phyloP scores from a whole-genome alignment of 805 yeast species.

The Vanderwaltozyma tropicalis region DNA sequence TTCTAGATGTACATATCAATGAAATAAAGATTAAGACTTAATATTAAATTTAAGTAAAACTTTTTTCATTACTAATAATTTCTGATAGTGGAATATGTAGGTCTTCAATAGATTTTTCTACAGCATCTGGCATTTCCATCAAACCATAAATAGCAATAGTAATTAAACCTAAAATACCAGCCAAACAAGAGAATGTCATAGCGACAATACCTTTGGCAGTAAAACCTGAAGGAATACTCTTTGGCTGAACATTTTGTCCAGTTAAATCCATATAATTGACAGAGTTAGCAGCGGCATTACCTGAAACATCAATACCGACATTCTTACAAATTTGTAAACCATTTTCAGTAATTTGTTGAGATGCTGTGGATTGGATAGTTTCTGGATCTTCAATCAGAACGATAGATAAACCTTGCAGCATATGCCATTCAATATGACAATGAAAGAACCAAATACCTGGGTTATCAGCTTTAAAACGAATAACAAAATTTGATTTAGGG shows the following conservation, averaged over 20 bases:
- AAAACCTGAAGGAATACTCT: slow-evolving; percentile 73
- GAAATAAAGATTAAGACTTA: too few relatives aligned
- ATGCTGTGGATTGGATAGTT: slow-evolving; percentile 35
- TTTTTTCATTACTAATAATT: background rate
- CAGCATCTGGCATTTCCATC: slow-evolving; percentile 66
- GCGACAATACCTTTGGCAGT: slow-evolving; percentile 94
- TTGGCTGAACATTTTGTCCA: slow-evolving; percentile 64
- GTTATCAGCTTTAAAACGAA: slow-evolving; percentile 70
- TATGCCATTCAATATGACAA: slow-evolving; percentile 82
- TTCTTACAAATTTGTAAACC: slow-evolving; percentile 51
- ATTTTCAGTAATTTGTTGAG: slow-evolving; percentile 52
- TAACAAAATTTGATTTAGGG: slow-evolving; percentile 56
- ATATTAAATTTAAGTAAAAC: too few relatives aligned
- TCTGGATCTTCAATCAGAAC: slow-evolving; percentile 63
- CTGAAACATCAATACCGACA: slow-evolving; percentile 42
- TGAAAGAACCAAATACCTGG: slow-evolving; percentile 96
- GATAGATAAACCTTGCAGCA: slow-evolving; percentile 71
- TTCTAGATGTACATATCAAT: too few relatives aligned
- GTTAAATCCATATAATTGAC: slow-evolving; percentile 52
- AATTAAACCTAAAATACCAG: slow-evolving; percentile 74
- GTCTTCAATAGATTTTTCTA: slow-evolving; percentile 46
- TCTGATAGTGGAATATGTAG: slow-evolving; percentile 19
- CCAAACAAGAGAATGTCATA: slow-evolving; percentile 75
- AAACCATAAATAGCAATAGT: slow-evolving; percentile 77
- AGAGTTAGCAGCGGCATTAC: slow-evolving; percentile 86